A percentile compares a stretch with the other conserved stretches of the same genome.
These are phyloP conservation scores for Orychophragmus violaceus DNA, from an alignment of 345 rosid genomes.

Conservation along the genomic window DNA sequence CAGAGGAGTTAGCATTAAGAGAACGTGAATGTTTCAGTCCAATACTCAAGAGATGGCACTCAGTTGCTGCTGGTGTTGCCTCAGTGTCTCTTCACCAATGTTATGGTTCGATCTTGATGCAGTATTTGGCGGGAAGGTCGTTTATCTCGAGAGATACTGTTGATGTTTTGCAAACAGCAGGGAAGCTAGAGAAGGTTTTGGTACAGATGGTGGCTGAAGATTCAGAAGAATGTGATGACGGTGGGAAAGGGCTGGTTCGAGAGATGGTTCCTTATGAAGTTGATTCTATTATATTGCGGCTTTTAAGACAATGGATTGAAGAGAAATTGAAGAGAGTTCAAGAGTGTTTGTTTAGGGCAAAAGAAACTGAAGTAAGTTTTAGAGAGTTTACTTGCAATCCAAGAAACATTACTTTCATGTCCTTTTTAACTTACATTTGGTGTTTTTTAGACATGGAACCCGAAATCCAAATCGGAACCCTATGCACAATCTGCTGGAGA, in stretches of 20 bases:
- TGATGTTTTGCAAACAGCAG: constrained; percentile 68
- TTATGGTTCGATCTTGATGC: constrained; percentile 68
- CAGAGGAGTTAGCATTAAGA: constrained; percentile 66
- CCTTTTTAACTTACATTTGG: neutral
- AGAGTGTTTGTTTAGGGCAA: constrained; percentile 46
- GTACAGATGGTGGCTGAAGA: constrained; percentile 91
- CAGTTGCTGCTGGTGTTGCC: constrained; percentile 59
- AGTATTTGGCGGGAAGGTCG: constrained; percentile 49
- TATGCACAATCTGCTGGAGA: constrained; percentile 73
- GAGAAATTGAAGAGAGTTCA: constrained; percentile 44
- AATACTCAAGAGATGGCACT: constrained; percentile 66
- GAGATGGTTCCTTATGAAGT: constrained; percentile 90
- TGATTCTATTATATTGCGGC: constrained; percentile 51
- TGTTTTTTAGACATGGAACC: constrained; percentile 77
- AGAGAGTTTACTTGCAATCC: neutral
- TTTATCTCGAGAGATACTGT: constrained; percentile 47
- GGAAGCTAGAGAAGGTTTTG: constrained; percentile 70
- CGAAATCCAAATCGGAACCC: constrained; percentile 88
- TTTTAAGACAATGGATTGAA: constrained; percentile 62
- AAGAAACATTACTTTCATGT: neutral
- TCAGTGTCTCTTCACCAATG: constrained; percentile 64
- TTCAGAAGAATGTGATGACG: constrained; percentile 72
- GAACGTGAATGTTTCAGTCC: constrained; percentile 81
- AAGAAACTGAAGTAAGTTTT: constrained; percentile 68
- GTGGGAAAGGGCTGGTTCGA: constrained; percentile 67